Base-by-base conservation (phyloP, 192 early-diverging fungal genomes). In the Chytriomyces sp. region DNA sequence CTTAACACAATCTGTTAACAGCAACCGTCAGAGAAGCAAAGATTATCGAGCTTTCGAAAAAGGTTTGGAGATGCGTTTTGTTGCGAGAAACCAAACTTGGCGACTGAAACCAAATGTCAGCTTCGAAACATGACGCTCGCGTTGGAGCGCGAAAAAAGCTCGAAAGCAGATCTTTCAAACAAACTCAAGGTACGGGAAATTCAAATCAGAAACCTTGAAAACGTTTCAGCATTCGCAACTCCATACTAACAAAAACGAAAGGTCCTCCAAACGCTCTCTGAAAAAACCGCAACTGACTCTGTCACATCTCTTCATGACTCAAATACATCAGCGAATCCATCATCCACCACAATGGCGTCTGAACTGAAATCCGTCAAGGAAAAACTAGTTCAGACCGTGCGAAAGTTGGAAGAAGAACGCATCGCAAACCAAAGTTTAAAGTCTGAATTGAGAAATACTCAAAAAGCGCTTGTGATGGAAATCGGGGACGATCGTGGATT, bases 1-100 rank as follows among this genome's bases (percentile, higher is more conserved):
- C 16, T 13, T 1, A n/a, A 57, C 53, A 3, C 53, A 50, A 26
- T 26, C 43, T 18, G 23, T 23, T 59, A 8, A 10, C 35, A 73
- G 71, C 20, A n/a, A 73, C 60, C 71, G 26, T 50, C 23, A 77
- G 59, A 6, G 76, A 69, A 68, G 50, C 64, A 18, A 77, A 77
- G 59, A 68, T 77, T 5, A 77, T 68, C 18, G 65, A 77, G 35
- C 67, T 77, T 13, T 66, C 76, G 9, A 77, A 77, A 61, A 77
- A 77, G 75, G 48, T 76, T 28, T 16, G 26, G 26, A n/a, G 49
- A 65, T 72, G 8, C 49, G 45, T 35, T 66, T 69, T 69, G 24
- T 45, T n/a, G n/a, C 18, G n/a, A 45, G 13, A 2, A 53, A 69
- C 10, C 68, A 35, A 35, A 35, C 35, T 35, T 35, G 35, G 35